Conservation (phyloP, 176 grass and related monocot genomes). For the Cenchrus americanus region DNA sequence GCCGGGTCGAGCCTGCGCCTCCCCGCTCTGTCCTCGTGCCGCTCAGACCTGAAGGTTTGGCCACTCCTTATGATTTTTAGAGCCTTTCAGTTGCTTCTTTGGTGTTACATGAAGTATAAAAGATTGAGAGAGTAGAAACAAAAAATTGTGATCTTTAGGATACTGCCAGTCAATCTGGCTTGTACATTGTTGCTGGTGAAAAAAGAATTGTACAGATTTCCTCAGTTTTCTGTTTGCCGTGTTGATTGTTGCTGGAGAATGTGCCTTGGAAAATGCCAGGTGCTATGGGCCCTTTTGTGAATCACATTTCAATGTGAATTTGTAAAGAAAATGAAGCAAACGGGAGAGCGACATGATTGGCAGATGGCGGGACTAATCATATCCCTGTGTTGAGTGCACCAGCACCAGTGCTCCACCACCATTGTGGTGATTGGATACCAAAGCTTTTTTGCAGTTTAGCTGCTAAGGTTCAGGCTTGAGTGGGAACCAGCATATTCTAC, state of each 20-base stretch:
- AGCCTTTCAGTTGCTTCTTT: conserved; percentile 17
- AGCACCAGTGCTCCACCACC: not conserved
- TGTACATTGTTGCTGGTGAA: conserved; percentile 43
- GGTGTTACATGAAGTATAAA: not conserved
- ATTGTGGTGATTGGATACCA: conserved; percentile 37
- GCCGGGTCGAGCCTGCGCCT: conserved; percentile 1
- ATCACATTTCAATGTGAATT: conserved; percentile 13
- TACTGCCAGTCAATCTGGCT: conserved; percentile 17
- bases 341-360: conserved; percentile 4
- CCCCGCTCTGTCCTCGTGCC: conserved; percentile 48
- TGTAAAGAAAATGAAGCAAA: not conserved
- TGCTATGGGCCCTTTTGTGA: not conserved
- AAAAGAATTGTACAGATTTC: conserved; percentile 25
- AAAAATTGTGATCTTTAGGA: conserved; percentile 22
- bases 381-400: no score
- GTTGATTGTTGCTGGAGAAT: conserved; percentile 25
- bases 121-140: not conserved
- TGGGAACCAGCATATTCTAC: conserved; percentile 55
- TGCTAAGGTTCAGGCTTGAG: conserved; percentile 43
- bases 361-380: conserved; percentile 14
- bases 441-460: not conserved
- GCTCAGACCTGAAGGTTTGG: conserved; percentile 72
- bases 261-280: not conserved
- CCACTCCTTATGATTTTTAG: conserved; percentile 63
- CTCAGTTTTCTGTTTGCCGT: conserved; percentile 15